Base-by-base conservation (phyloP, 176 grass and related monocot species). In the Cenchrus fungigraminus region DNA sequence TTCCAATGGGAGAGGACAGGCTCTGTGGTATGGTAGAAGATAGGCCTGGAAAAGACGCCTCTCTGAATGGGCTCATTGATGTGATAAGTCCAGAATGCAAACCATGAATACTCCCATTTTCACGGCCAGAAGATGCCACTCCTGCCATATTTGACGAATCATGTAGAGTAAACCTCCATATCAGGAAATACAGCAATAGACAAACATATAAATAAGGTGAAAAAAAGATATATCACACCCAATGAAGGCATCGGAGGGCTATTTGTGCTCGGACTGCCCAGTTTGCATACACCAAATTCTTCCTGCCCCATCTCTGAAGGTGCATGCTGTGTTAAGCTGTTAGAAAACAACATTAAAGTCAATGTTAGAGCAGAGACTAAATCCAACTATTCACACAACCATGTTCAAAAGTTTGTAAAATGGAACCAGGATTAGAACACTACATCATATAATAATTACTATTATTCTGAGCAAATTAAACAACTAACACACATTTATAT, bases 1-100 rank as follows among this genome's bases (percentile, higher is more conserved):
- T 88, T 80, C 92, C 85, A 60, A 98, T 84, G 12, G 89, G 86
- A 74, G 92, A 88, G 74, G 95, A 93, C 68, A 98, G 86, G 76
- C 71, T 91, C 54, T 93, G 92, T 77, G 89, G 75, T 71, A 91
- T 79, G 56, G 74, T 90, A 17, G 95, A 98, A 16, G 95, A 93
- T 72, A 95, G 70, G n/a, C 85, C 91, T 5, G 80, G 85, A 70
- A 90, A 95, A 54, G 89, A 83, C 29, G 87, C 64, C 31, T 95
- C 92, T 76, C 88, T 86, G 61, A 98, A 98, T 34, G 82, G 76
- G 52, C 73, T 93, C 43, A 88, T 86, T 52, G 92, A 76, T 82
- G 86, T 67, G 58, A 82, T 82, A 11, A 85, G 66, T 62, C 87
- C 79, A 89, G 91, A 88, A 84, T 84, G 92, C 58, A 92, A 67